Evolutionary conservation across 176 grass and related monocot species (phyloP).

Genomic region (Musa beccarii): DNA sequence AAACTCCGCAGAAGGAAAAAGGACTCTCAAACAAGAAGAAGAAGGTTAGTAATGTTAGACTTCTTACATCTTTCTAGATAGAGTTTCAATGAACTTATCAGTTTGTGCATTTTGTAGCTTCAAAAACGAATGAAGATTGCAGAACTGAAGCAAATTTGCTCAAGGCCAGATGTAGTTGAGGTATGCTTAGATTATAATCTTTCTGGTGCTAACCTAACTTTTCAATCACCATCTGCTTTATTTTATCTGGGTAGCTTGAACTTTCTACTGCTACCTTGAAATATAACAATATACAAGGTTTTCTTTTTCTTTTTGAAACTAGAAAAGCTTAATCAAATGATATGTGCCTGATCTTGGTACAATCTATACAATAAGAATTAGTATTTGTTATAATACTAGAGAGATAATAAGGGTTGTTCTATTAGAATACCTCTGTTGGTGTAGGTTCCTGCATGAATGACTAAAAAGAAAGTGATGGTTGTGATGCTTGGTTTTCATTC

Average conservation of each 20-base stretch:
- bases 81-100: background rate
- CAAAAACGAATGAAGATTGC: constrained; percentile 92
- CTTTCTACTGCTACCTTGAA: background rate
- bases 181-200: constrained; percentile 22
- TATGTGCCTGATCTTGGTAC: too few relatives aligned
- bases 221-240: background rate
- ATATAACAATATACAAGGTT: too few relatives aligned
- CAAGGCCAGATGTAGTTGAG: constrained; percentile 84
- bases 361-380: too few relatives aligned
- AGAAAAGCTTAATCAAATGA: too few relatives aligned
- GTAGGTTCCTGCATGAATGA: too few relatives aligned
- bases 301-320: too few relatives aligned
- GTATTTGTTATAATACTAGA: too few relatives aligned
- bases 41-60: constrained; percentile 31
- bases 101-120: constrained; percentile 29
- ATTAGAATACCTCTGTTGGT: too few relatives aligned
- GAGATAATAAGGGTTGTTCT: too few relatives aligned
- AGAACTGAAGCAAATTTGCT: constrained; percentile 75
- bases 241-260: background rate
- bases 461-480: too few relatives aligned
- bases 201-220: background rate
- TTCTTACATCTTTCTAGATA: background rate
- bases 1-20: constrained; percentile 61
- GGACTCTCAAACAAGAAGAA: constrained; percentile 88
- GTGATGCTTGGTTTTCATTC: too few relatives aligned